phyloP scores from a whole-genome alignment of 352 stramenopile species.

The Thraustochytrium sp. region DNA sequence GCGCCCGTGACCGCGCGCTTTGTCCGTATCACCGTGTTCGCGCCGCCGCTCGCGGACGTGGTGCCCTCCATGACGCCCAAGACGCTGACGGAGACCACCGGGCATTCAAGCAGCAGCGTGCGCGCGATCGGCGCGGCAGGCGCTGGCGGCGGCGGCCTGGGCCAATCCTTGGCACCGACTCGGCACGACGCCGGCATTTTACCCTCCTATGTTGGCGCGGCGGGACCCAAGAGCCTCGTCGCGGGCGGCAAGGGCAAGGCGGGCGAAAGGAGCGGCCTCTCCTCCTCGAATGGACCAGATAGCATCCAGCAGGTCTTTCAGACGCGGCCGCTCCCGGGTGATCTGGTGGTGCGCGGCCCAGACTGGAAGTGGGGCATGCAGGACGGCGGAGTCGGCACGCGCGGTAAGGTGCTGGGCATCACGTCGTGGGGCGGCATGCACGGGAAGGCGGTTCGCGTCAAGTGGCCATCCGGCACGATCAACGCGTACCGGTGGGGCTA shows the following conservation, averaged over 20 bases:
- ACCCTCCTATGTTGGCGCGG: too few species aligned
- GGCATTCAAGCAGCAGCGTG: background rate
- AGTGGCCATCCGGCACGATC: slow-evolving; percentile 59
- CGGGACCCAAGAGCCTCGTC: background rate
- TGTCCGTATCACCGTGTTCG: background rate
- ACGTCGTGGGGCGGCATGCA: slow-evolving; percentile 34
- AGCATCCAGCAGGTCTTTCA: background rate
- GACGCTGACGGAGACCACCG: background rate
- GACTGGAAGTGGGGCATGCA: slow-evolving; percentile 52
- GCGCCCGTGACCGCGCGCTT: slow-evolving; percentile 31
- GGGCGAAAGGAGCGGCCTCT: too few species aligned
- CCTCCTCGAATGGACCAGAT: too few species aligned
- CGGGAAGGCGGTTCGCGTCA: slow-evolving; percentile 42
- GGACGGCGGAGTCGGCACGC: slow-evolving; percentile 51
- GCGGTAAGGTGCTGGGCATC: slow-evolving; percentile 48
- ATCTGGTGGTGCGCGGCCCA: slow-evolving; percentile 52
- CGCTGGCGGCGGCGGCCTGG: too few species aligned
- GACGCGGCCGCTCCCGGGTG: slow-evolving; percentile 28
- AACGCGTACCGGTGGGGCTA: slow-evolving; percentile 39
- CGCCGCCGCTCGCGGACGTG: background rate
- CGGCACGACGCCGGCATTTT: too few species aligned
- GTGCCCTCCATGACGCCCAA: background rate
- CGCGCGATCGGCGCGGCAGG: background rate
- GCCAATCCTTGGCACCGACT: too few species aligned
- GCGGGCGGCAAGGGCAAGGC: background rate